Percentiles rank a stretch among this genome's conserved stretches.
phyloP scores from a whole-genome alignment of 176 grass and related monocot genomes.

The Lolium rigidum region DNA sequence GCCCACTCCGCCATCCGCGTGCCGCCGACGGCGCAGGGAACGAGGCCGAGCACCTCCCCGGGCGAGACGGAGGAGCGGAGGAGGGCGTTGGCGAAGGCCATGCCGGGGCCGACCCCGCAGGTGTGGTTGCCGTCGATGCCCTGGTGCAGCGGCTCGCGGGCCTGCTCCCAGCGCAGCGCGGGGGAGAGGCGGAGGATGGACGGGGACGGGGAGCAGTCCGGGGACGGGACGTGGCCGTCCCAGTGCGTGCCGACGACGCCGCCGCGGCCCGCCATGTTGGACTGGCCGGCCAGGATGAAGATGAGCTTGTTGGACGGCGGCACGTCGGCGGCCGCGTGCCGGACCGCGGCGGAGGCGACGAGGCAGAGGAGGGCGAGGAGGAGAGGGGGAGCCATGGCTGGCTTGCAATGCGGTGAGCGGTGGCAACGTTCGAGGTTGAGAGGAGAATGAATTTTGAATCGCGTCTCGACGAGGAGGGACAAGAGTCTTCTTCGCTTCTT shows the following conservation, averaged over 20 bases:
- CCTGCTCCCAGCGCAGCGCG: constrained; percentile 60
- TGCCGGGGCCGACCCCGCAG: constrained; percentile 81
- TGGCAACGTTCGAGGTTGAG: not conserved
- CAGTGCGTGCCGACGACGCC: constrained; percentile 58
- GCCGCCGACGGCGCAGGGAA: constrained; percentile 85
- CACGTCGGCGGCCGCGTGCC: not conserved
- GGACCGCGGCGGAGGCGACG: not conserved
- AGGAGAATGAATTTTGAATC: not conserved
- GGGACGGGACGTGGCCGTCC: constrained; percentile 58
- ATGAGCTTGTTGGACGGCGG: constrained; percentile 54
- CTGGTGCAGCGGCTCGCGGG: constrained; percentile 72
- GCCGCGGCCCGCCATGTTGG: constrained; percentile 94
- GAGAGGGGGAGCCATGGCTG: not conserved
- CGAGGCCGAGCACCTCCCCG: constrained; percentile 49
- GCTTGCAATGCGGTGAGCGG: not conserved
- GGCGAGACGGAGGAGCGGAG: constrained; percentile 3
- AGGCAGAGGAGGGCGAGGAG: constrained; percentile 27
- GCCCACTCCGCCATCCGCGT: constrained; percentile 73
- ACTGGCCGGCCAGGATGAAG: constrained; percentile 86
- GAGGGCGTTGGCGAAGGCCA: constrained; percentile 74
- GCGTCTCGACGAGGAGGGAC: not conserved
- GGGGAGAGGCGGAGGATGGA: constrained; percentile 63
- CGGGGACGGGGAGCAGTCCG: constrained; percentile 47
- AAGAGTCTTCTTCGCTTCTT: not conserved
- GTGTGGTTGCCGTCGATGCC: constrained; percentile 74